Conservation (phyloP, 2,329 filamentous ascomycete species). For the Apiospora marii region DNA sequence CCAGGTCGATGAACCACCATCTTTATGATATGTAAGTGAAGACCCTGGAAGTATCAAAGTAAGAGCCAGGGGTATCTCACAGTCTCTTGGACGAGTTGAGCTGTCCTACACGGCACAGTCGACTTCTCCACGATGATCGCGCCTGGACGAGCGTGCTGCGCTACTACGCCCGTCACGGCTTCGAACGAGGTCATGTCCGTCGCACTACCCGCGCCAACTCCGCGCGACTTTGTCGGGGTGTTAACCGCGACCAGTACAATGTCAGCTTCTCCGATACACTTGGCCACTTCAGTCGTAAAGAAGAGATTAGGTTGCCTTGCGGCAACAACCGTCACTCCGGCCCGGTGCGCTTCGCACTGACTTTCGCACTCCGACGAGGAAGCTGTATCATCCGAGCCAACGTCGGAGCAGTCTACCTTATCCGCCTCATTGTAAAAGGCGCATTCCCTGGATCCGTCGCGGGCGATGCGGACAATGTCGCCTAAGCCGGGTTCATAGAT, state of each 20-base stretch:
- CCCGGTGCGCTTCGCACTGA: slow-evolving; percentile 34
- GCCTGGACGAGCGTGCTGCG: slow-evolving; percentile 68
- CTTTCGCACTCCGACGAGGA: slow-evolving; percentile 42
- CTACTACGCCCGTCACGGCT: slow-evolving; percentile 72
- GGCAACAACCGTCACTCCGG: slow-evolving; percentile 44
- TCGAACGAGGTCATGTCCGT: slow-evolving; percentile 79
- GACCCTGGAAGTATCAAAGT: background rate
- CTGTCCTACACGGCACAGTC: slow-evolving; percentile 79
- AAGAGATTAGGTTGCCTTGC: slow-evolving; percentile 70
- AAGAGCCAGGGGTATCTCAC: slow-evolving; percentile 50
- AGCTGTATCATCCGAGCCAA: slow-evolving; percentile 41
- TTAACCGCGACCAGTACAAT: slow-evolving; percentile 80
- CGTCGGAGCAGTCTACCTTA: slow-evolving; percentile 40
- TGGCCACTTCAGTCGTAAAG: slow-evolving; percentile 74
- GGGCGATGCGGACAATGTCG: slow-evolving; percentile 71
- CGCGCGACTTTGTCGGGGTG: slow-evolving; percentile 78
- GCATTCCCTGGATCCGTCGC: slow-evolving; percentile 62
- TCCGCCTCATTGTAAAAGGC: slow-evolving; percentile 48
- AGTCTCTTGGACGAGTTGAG: slow-evolving; percentile 72
- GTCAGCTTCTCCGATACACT: slow-evolving; percentile 71
- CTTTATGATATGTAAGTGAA: slow-evolving; percentile 42
- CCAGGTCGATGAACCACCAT: slow-evolving; percentile 67
- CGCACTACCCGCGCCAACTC: slow-evolving; percentile 73
- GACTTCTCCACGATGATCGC: slow-evolving; percentile 84
- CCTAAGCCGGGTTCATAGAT: slow-evolving; percentile 78